Evolutionary conservation across 179 eudicot genomes (phyloP).

Genomic region (Corrigiola litoralis): DNA sequence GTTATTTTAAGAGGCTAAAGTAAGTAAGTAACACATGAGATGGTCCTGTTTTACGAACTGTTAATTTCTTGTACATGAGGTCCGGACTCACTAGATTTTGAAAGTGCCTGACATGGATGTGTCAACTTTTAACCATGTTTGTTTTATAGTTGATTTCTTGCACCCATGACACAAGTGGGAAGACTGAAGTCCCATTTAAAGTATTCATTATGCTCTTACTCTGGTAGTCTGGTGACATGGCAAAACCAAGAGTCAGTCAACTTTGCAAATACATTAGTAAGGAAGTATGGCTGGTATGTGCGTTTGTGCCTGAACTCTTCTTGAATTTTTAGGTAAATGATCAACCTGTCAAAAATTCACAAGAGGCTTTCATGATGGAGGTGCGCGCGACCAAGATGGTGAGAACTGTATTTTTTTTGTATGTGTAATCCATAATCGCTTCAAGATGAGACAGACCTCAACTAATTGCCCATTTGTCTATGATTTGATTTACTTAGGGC

Average conservation of each 20-base stretch:
- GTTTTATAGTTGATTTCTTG: too few species aligned
- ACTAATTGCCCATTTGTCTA: not conserved
- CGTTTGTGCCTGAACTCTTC: not conserved
- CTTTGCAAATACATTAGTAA: not conserved
- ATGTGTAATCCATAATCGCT: too few species aligned
- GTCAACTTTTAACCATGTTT: too few species aligned
- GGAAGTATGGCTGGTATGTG: not conserved
- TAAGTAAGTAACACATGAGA: too few species aligned
- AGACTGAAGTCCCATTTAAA: not conserved
- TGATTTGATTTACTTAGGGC: too few species aligned
- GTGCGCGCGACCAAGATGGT: conserved; percentile 94
- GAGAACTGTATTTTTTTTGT: too few species aligned
- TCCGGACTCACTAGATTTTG: too few species aligned
- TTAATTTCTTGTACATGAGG: too few species aligned
- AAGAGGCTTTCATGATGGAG: conserved; percentile 95
- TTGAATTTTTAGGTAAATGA: conserved; percentile 58
- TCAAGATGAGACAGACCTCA: not conserved
- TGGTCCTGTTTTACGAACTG: too few species aligned
- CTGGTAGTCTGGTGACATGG: not conserved
- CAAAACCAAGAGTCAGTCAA: not conserved
- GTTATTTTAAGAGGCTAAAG: too few species aligned
- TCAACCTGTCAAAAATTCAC: conserved; percentile 80
- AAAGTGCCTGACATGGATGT: too few species aligned
- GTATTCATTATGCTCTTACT: not conserved
- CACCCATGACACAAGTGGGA: not conserved